phyloP scores from a whole-genome alignment of 2,329 filamentous ascomycete genomes.

The Alternaria sp. region DNA sequence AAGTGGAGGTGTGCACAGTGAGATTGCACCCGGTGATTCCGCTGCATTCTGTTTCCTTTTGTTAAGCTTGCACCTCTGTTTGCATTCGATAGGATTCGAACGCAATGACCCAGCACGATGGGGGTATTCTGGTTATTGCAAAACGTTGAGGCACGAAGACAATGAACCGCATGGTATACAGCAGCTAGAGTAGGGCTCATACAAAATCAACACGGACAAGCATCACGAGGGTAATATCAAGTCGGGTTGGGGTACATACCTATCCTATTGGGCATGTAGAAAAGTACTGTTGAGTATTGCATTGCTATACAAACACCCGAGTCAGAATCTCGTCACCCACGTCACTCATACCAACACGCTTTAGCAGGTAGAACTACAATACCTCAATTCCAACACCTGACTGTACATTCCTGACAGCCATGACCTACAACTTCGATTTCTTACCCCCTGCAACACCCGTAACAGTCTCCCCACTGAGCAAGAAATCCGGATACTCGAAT shows the following conservation, averaged over 20 bases:
- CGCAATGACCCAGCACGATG: background rate
- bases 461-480: slow-evolving; percentile 61
- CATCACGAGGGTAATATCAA: background rate
- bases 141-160: background rate
- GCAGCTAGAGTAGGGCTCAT: slow-evolving; percentile 1
- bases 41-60: background rate
- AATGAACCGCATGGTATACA: background rate
- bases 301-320: background rate
- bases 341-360: background rate
- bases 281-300: background rate
- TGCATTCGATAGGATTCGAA: background rate
- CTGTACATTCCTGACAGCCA: background rate
- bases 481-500: slow-evolving; percentile 66
- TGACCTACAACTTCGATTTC: slow-evolving; percentile 61
- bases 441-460: slow-evolving; percentile 67
- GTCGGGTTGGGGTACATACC: background rate
- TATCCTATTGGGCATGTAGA: no score
- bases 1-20: background rate
- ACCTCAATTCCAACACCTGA: background rate
- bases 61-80: background rate
- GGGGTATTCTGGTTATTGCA: background rate
- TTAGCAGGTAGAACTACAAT: background rate
- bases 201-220: background rate
- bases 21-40: background rate
- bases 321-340: background rate